Percentiles rank a stretch among this genome's conserved stretches.
These are phyloP conservation scores for Asclepias syriaca DNA, from an alignment of 257 asterid species.

Conservation along the genomic window DNA sequence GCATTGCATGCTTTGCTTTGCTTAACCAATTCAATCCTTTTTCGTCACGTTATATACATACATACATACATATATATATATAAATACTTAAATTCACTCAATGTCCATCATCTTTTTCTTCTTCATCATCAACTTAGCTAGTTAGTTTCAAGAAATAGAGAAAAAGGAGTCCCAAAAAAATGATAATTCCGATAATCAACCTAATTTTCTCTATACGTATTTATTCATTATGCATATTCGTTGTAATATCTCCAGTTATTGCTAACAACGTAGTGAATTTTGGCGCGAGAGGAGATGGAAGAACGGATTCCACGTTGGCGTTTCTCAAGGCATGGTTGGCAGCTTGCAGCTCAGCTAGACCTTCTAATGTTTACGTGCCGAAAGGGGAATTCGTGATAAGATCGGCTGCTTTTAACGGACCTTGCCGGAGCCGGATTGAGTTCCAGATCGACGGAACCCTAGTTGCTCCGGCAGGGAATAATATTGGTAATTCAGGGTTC, in stretches of 20 bases:
- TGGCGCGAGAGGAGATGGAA: constrained; percentile 73
- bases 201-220: not conserved
- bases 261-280: constrained; percentile 42
- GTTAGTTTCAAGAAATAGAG: no score
- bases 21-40: no score
- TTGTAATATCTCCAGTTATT: constrained; percentile 10
- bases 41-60: no score
- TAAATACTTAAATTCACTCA: no score
- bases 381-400: constrained; percentile 46
- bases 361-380: constrained; percentile 59
- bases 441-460: constrained; percentile 50
- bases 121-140: no score
- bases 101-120: no score
- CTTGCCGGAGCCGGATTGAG: constrained; percentile 45
- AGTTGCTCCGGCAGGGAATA: constrained; percentile 47
- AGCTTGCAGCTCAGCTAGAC: constrained; percentile 51
- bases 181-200: not conserved
- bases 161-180: not conserved
- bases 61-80: no score
- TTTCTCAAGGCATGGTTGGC: constrained; percentile 61
- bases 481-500: constrained; percentile 40
- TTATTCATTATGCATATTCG: not conserved
- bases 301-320: constrained; percentile 56
- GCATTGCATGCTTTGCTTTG: no score
- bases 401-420: constrained; percentile 44